phyloP scores from a whole-genome alignment of 805 yeast species.

The Saturnispora hagleri region DNA sequence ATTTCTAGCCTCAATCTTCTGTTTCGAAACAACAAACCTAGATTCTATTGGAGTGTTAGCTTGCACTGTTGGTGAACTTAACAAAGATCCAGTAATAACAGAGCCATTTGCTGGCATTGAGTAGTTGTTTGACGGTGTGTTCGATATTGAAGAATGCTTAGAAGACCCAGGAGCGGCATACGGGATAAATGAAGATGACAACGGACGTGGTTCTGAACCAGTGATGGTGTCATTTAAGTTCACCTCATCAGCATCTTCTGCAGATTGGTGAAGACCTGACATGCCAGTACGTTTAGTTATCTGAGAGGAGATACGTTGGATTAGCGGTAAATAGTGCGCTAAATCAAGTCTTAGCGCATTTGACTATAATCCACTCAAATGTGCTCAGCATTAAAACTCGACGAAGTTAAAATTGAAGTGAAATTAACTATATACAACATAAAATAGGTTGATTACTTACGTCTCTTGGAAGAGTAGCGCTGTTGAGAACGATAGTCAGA shows the following conservation, averaged over 20 bases:
- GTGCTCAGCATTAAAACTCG: not conserved
- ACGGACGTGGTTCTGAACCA: conserved; percentile 9
- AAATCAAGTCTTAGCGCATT: not conserved
- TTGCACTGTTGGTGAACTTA: conserved; percentile 61
- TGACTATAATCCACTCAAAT: not conserved
- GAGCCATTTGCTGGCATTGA: conserved; percentile 50
- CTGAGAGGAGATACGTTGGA: not conserved
- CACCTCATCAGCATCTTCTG: conserved; percentile 18
- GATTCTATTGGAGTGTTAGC: conserved; percentile 62
- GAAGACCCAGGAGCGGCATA: conserved; percentile 65
- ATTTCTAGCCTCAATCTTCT: conserved; percentile 42
- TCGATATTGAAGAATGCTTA: conserved; percentile 13
- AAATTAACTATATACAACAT: not conserved
- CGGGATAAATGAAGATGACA: conserved; percentile 36
- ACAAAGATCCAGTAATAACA: conserved; percentile 50
- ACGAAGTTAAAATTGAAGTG: not conserved
- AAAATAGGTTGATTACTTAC: not conserved
- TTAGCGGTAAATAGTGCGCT: not conserved
- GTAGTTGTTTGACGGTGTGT: conserved; percentile 12
- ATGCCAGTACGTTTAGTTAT: conserved; percentile 6
- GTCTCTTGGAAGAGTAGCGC: not conserved
- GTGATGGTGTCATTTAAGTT: conserved; percentile 5
- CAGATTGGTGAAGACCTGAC: conserved; percentile 28
- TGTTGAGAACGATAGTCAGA: not conserved
- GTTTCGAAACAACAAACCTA: conserved; percentile 75